Base-by-base conservation (phyloP, 495 filamentous ascomycete species). In the Penicillium arizonense region DNA sequence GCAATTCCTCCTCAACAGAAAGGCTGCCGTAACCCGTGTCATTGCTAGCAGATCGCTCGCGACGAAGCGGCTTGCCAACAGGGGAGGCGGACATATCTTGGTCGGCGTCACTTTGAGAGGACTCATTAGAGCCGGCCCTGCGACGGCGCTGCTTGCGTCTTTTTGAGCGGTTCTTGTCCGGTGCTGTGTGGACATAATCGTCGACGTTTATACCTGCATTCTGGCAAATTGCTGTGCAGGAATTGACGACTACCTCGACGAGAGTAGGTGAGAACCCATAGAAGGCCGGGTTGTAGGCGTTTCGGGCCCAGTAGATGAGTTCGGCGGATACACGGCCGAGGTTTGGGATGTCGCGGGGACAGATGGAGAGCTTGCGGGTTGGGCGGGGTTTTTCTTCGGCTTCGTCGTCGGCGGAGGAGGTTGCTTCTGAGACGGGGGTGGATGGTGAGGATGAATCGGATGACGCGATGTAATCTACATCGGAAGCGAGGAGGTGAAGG, bases 401-500 rank as follows among this genome's bases (percentile, higher is more conserved):
- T 53, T 73, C 71, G 44, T 73, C 68, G 34, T 65, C 70, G 1
- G 61, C 59, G 10, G 63, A 67, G 13, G 63, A 64, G 4, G 57
- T 52, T 8, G 57, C 46, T 8, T 58, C 43, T 23, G 66, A 48
- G 36, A 61, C 34, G 18, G 63, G 42, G 36, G 63, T 18, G 0
- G 66, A 65, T 1, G 73, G 62, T 3, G 55, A 49, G 3, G 67
- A 72, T 5, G 72, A 74, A 14, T 73, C 71, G 11, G 72, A 72
- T 0, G 68, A 68, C 5, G 63, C 70, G 21, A 75, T 53, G 23
- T 75, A 78, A 38, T 83, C 73, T 42, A 87, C 82, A 21, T 77
- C 76, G 10, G 74, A 72, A 3, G 80, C 69, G 5, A 78, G 66
- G 35, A 77, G 68, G 41, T 82, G 81, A 61, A 94, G 82, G 10